Evolutionary conservation across 1,139 yeast genomes (phyloP).

Genomic region (Hyphopichia wangnamkhiaoensis): DNA sequence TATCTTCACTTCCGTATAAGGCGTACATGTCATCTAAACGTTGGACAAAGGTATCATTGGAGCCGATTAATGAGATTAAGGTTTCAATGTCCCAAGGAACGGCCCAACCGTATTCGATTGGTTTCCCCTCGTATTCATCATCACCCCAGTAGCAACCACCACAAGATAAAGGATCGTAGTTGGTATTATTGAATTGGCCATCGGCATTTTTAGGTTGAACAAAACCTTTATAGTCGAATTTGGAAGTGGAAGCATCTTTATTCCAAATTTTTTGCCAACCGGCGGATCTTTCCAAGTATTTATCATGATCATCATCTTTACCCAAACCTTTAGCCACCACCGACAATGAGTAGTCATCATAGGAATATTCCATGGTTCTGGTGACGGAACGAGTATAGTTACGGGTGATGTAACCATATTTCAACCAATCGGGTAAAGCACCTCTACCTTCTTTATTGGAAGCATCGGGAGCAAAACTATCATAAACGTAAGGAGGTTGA

Average conservation of each 20-base stretch:
- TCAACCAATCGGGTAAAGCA: conserved; percentile 33
- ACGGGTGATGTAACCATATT: conserved; percentile 29
- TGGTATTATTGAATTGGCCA: conserved; percentile 25
- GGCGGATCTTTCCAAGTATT: conserved; percentile 33
- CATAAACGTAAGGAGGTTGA: conserved; percentile 26
- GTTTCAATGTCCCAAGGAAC: conserved; percentile 36
- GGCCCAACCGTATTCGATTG: conserved; percentile 35
- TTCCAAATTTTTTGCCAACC: conserved; percentile 44
- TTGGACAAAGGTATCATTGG: conserved; percentile 23
- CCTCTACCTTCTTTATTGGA: conserved; percentile 32
- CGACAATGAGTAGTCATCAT: conserved; percentile 37
- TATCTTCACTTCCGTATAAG: conserved; percentile 22
- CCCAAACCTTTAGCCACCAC: conserved; percentile 36
- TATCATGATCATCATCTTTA: conserved; percentile 20
- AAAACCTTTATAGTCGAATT: conserved; percentile 29
- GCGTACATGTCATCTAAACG: conserved; percentile 39
- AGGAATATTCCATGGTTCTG: conserved; percentile 40
- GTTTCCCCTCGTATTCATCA: conserved; percentile 29
- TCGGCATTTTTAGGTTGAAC: conserved; percentile 33
- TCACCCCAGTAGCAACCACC: conserved; percentile 34
- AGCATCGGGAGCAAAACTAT: conserved; percentile 27
- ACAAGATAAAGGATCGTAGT: conserved; percentile 31
- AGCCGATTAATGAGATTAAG: conserved; percentile 27
- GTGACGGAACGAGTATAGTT: conserved; percentile 33
- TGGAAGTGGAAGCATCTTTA: conserved; percentile 19